Conservation (phyloP, 352 stramenopile species). For the Lagenidium sp. region DNA sequence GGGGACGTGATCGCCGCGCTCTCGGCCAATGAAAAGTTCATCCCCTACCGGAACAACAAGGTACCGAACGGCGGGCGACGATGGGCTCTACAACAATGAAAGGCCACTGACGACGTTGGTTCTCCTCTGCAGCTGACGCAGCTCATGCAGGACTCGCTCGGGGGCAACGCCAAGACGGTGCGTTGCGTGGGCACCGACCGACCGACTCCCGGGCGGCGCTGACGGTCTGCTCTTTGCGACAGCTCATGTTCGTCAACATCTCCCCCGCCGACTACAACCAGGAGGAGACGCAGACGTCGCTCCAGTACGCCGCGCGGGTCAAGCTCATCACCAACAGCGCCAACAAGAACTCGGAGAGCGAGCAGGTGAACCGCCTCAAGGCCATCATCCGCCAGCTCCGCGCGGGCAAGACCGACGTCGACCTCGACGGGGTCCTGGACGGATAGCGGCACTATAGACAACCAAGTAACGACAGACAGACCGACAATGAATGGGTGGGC, state of each 20-base stretch:
- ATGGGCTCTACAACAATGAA: too few species aligned
- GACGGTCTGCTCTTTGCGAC: background rate
- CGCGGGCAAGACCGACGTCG: slow-evolving; percentile 51
- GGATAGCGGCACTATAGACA: slow-evolving; percentile 7
- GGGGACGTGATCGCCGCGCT: slow-evolving; percentile 91
- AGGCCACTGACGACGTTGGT: slow-evolving; percentile 4
- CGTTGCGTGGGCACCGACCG: background rate
- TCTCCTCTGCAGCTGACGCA: slow-evolving; percentile 85
- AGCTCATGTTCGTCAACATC: slow-evolving; percentile 88
- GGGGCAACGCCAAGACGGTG: slow-evolving; percentile 91
- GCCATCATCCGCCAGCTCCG: slow-evolving; percentile 75
- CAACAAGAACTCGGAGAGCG: slow-evolving; percentile 82
- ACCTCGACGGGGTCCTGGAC: slow-evolving; percentile 58
- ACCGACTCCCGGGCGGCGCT: background rate
- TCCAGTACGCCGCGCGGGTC: slow-evolving; percentile 75
- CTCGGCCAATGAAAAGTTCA: slow-evolving; percentile 89
- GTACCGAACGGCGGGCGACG: too few species aligned
- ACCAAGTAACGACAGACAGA: slow-evolving; percentile 7
- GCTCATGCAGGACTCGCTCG: slow-evolving; percentile 90
- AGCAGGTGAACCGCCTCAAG: slow-evolving; percentile 77
- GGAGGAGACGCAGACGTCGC: slow-evolving; percentile 80
- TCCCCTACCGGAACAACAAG: slow-evolving; percentile 93
- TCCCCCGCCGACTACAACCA: slow-evolving; percentile 87
- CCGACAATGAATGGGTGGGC: slow-evolving; percentile 7
- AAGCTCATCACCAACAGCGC: slow-evolving; percentile 87